Percentiles rank a stretch among this genome's conserved stretches.
These are phyloP conservation scores for Yamadazyma friedrichii DNA, from an alignment of 1,139 yeast genomes.

Conservation along the genomic window DNA sequence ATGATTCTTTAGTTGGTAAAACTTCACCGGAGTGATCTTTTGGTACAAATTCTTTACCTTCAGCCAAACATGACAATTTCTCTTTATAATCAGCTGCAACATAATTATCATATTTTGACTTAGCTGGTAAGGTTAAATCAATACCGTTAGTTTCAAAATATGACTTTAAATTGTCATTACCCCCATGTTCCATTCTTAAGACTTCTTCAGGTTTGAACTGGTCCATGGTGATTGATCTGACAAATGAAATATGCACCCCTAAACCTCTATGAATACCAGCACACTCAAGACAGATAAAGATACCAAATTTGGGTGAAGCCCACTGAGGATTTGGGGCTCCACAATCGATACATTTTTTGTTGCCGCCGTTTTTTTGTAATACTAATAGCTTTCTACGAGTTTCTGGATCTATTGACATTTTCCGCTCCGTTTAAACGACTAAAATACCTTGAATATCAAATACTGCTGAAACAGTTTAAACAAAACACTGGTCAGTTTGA, in stretches of 20 bases:
- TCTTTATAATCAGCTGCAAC: slow-evolving; percentile 95
- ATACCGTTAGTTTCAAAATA: slow-evolving; percentile 77
- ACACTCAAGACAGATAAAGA: slow-evolving; percentile 94
- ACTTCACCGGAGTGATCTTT: slow-evolving; percentile 58
- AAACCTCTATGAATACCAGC: slow-evolving; percentile 95
- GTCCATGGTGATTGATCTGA: slow-evolving; percentile 95
- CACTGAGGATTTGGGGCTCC: slow-evolving; percentile 96
- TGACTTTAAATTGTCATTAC: slow-evolving; percentile 71
- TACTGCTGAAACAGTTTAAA: too few relatives aligned
- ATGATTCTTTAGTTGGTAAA: slow-evolving; percentile 31
- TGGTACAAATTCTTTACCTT: slow-evolving; percentile 69
- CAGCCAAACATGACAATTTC: slow-evolving; percentile 69
- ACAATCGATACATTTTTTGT: slow-evolving; percentile 93
- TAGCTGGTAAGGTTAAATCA: slow-evolving; percentile 61
- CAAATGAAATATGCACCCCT: slow-evolving; percentile 97
- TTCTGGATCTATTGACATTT: slow-evolving; percentile 84
- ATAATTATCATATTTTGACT: slow-evolving; percentile 76
- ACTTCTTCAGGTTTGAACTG: slow-evolving; percentile 93
- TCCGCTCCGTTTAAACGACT: not conserved
- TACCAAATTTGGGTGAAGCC: slow-evolving; percentile 98
- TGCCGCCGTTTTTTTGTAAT: slow-evolving; percentile 76
- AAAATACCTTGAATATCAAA: not conserved
- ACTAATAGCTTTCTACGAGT: slow-evolving; percentile 78
- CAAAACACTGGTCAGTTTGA: too few relatives aligned
- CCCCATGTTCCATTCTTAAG: slow-evolving; percentile 90